Base-by-base conservation (phyloP, 208 protist species). In the Hexamita inflata region DNA sequence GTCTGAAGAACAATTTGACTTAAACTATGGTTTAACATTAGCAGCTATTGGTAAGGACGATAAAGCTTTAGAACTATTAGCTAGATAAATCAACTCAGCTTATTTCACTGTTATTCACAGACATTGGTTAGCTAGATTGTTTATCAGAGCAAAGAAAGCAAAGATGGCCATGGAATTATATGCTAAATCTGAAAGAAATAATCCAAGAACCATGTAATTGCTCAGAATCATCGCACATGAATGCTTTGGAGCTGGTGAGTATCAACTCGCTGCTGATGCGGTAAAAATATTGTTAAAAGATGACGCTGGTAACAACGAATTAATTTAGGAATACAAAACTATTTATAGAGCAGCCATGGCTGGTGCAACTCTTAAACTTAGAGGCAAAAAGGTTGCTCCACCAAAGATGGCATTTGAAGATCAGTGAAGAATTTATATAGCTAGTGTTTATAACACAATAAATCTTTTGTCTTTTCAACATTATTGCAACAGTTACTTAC, bases 181-280 rank as follows among this genome's bases (percentile, higher is more conserved):
- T 38, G 2, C 4, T 28, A 38, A 70, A n/a, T 15, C 32, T 11
- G 64, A 70, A 38, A 24, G 9, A n/a, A 70, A 70, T 45, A 70
- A 38, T 38, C 64, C 38, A 38, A n/a, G 38, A 49, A 70, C 64
- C 9, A 45, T 45, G 11, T 34, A 42, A 9, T 38, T 70, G 11
- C 11, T 70, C 11, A 70, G 38, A 38, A 38, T 70, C 38, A 70
- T 70, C n/a, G 64, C 64, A 24, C 26, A 70, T 38, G 64, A 70
- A 49, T 70, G 64, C 35, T 70, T 70, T 49, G 64, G 19, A 32
- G 64, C 35, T 24, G 64, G 64, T 29, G 64, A 70, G 35, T 70
- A 45, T 49, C 9, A 70, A 38, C 42, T 42, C 9, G 35, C 32
- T 38, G 64, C 26, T 42, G 28, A 38, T 15, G 64, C 64, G 9